Evolutionary conservation across 495 filamentous ascomycete species (phyloP).

Genomic region (Viridothelium virens): DNA sequence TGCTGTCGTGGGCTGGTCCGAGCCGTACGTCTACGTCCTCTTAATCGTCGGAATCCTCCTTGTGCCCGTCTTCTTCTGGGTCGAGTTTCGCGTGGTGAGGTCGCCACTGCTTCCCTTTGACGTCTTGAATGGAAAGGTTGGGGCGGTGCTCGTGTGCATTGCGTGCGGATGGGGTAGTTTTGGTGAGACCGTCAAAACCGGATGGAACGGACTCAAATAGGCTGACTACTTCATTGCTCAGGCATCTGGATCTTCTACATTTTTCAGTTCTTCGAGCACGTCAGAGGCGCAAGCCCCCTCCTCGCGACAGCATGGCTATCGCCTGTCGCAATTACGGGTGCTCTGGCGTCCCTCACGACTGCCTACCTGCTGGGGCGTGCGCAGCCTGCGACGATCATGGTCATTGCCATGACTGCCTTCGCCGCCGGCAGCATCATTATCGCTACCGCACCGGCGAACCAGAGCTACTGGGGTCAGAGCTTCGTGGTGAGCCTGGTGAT

Average conservation of each 20-base stretch:
- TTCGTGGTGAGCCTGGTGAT: constrained; percentile 23
- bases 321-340: constrained; percentile 42
- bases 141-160: constrained; percentile 47
- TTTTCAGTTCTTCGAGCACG: constrained; percentile 46
- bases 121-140: constrained; percentile 42
- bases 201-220: constrained; percentile 9
- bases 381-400: constrained; percentile 43
- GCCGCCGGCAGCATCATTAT: constrained; percentile 40
- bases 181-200: constrained; percentile 28
- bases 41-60: constrained; percentile 47
- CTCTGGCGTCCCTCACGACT: constrained; percentile 43
- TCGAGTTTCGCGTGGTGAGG: constrained; percentile 38
- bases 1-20: constrained; percentile 49
- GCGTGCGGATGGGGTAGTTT: constrained; percentile 54
- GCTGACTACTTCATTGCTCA: not conserved
- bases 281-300: constrained; percentile 43
- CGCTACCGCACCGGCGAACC: constrained; percentile 42
- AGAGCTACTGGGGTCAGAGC: constrained; percentile 32
- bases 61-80: constrained; percentile 42
- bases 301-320: constrained; percentile 42
- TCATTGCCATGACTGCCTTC: constrained; percentile 44
- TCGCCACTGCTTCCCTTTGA: constrained; percentile 48
- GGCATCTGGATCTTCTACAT: constrained; percentile 49
- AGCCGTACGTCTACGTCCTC: constrained; percentile 44
- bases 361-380: constrained; percentile 41